These are phyloP conservation scores for Rubus parviflorus DNA, from an alignment of 306 rosid genomes.

Conservation along the genomic window DNA sequence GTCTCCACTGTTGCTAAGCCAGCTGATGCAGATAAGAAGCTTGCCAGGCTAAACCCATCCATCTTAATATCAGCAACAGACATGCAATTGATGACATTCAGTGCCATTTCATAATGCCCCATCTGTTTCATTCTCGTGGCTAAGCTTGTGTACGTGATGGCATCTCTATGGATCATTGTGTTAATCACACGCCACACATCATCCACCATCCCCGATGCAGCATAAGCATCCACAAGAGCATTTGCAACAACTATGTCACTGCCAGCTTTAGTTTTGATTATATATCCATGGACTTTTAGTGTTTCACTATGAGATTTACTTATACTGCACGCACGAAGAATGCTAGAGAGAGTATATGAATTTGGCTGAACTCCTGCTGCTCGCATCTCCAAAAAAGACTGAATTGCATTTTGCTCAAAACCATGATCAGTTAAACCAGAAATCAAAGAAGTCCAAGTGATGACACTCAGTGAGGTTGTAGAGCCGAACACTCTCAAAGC, in stretches of 20 bases:
- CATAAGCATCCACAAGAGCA: conserved; percentile 76
- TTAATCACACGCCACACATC: conserved; percentile 51
- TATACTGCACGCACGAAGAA: conserved; percentile 50
- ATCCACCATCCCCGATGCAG: conserved; percentile 45
- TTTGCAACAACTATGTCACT: conserved; percentile 51
- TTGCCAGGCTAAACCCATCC: conserved; percentile 60
- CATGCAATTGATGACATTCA: conserved; percentile 47
- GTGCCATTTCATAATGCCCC: conserved; percentile 51
- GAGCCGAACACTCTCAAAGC: conserved; percentile 49
- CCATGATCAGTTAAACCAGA: conserved; percentile 60
- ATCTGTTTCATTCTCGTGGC: conserved; percentile 55
- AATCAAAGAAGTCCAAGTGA: conserved; percentile 73
- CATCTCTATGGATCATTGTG: conserved; percentile 50
- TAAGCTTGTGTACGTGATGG: conserved; percentile 62
- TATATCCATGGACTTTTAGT: conserved; percentile 49
- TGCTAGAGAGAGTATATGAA: conserved; percentile 49
- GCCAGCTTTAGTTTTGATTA: conserved; percentile 48
- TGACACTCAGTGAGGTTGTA: conserved; percentile 48
- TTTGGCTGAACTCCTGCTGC: conserved; percentile 56
- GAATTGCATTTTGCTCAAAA: conserved; percentile 47
- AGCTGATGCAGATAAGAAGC: conserved; percentile 70
- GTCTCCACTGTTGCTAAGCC: conserved; percentile 49
- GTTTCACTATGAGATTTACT: conserved; percentile 40
- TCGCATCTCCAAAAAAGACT: conserved; percentile 51
- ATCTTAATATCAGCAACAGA: conserved; percentile 43